Conservation (phyloP, 306 rosid species). For the Acacia acuminata region DNA sequence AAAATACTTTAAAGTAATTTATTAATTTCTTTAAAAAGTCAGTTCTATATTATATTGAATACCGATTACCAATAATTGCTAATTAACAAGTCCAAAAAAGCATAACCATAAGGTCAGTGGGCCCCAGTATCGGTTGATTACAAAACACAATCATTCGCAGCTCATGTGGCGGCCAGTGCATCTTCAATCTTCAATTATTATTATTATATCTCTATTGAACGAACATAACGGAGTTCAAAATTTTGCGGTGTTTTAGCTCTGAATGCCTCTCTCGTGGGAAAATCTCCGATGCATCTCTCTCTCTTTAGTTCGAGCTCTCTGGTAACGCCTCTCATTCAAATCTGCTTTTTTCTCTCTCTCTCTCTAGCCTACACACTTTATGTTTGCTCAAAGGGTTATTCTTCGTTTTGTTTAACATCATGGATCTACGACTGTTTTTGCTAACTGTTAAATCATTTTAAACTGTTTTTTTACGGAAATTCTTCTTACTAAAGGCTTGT, state of each 20-base stretch:
- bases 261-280: background rate
- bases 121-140: too few species aligned
- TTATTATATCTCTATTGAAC: background rate
- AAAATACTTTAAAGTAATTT: too few species aligned
- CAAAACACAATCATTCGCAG: background rate
- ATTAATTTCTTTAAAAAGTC: too few species aligned
- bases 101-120: too few species aligned
- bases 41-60: too few species aligned
- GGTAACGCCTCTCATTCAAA: conserved; percentile 6
- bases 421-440: background rate
- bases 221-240: background rate
- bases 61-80: too few species aligned
- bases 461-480: background rate
- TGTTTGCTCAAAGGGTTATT: background rate
- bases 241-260: background rate
- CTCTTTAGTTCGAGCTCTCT: background rate
- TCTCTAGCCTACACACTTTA: too few species aligned
- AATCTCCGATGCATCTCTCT: background rate
- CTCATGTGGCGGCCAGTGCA: background rate
- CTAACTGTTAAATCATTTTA: too few species aligned
- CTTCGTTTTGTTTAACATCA: background rate
- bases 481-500: background rate
- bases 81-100: too few species aligned
- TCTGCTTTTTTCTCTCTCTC: too few species aligned
- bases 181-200: background rate